phyloP scores from a whole-genome alignment of 202 grass and related monocot species.

The Bolboschoenoplectus hybrid region DNA sequence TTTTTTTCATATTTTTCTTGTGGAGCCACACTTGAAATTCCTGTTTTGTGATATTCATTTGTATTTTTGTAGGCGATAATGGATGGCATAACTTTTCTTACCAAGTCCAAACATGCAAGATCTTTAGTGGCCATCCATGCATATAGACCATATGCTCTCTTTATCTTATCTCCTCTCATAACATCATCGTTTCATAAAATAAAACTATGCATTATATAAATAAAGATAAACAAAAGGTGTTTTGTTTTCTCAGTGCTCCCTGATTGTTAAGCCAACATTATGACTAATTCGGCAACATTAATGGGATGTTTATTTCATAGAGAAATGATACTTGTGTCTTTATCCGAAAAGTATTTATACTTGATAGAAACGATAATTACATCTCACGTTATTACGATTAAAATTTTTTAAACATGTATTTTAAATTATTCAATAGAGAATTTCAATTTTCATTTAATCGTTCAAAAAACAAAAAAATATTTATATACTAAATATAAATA shows the following conservation, averaged over 20 bases:
- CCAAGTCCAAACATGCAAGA: not conserved
- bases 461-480: no score
- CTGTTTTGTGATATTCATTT: not conserved
- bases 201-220: not conserved
- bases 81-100: conserved; percentile 11
- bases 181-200: not conserved
- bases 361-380: no score
- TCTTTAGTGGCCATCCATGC: not conserved
- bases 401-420: no score
- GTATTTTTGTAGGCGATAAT: not conserved
- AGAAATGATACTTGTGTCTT: no score
- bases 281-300: not conserved
- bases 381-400: no score
- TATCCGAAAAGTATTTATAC: no score
- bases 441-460: no score
- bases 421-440: no score
- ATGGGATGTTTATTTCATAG: not conserved
- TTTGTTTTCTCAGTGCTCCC: not conserved
- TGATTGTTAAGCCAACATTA: not conserved
- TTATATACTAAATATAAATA: no score
- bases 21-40: not conserved
- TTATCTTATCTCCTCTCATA: conserved; percentile 13
- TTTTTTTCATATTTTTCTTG: not conserved
- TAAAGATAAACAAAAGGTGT: not conserved
- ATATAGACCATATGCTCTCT: not conserved